Conservation (phyloP, 148 eudicot species). For the Gaultheria prostrata region DNA sequence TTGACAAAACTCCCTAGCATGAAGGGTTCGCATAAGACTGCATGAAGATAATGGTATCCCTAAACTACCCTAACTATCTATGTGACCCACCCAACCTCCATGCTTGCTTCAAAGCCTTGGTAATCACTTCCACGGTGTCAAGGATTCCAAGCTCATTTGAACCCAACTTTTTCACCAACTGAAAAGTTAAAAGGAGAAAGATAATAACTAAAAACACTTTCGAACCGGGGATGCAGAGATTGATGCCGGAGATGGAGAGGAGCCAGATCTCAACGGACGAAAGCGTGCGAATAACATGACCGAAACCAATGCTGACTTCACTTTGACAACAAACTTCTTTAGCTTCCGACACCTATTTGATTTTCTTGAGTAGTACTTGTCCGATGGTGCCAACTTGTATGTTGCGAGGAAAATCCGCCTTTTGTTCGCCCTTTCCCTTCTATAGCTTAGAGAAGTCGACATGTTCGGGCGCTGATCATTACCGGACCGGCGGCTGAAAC, state of each 20-base stretch:
- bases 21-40: background rate
- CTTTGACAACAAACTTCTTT: slow-evolving; percentile 26
- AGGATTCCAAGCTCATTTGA: background rate
- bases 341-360: slow-evolving; percentile 20
- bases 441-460: slow-evolving; percentile 30
- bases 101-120: background rate
- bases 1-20: background rate
- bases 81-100: no score
- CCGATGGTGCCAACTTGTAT: slow-evolving; percentile 35
- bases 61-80: background rate
- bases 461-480: background rate
- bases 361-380: slow-evolving; percentile 10
- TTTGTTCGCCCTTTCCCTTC: slow-evolving; percentile 42
- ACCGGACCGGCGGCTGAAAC: slow-evolving; percentile 5
- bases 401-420: slow-evolving; percentile 49
- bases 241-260: slow-evolving; percentile 17
- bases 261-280: slow-evolving; percentile 23
- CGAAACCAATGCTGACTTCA: slow-evolving; percentile 26
- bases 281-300: slow-evolving; percentile 16
- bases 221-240: slow-evolving; percentile 13
- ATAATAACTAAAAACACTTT: background rate
- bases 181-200: background rate
- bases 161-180: background rate
- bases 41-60: background rate
- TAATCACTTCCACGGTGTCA: background rate